Conservation (phyloP, 192 early-diverging fungal genomes). For the Entophlyctis luteolus region DNA sequence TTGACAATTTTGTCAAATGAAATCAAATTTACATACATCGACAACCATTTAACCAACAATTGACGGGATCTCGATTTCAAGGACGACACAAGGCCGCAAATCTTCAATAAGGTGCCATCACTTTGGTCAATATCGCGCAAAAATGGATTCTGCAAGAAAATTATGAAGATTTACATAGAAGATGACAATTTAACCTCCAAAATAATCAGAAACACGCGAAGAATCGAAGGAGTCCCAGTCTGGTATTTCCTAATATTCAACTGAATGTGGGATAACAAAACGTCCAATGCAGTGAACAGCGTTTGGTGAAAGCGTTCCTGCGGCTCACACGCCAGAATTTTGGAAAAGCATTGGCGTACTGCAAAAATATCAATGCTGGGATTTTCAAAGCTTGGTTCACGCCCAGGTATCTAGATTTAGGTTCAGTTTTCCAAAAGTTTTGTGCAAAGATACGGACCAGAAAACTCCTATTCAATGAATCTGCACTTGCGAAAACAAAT, state of each 20-base stretch:
- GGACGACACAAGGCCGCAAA: slow-evolving; percentile 39
- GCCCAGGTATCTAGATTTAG: slow-evolving; percentile 10
- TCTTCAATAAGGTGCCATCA: slow-evolving; percentile 42
- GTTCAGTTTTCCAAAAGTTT: not conserved
- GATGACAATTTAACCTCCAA: slow-evolving; percentile 28
- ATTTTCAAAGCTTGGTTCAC: not conserved
- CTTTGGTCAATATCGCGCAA: slow-evolving; percentile 45
- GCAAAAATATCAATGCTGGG: slow-evolving; percentile 35
- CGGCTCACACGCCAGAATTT: slow-evolving; percentile 32
- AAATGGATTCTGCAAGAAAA: slow-evolving; percentile 49
- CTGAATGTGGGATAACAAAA: slow-evolving; percentile 49
- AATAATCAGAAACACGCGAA: slow-evolving; percentile 33
- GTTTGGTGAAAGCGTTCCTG: slow-evolving; percentile 34
- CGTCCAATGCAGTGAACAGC: slow-evolving; percentile 54
- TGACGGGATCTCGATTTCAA: slow-evolving; percentile 32
- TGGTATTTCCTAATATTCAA: slow-evolving; percentile 40
- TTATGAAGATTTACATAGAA: not conserved
- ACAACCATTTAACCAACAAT: slow-evolving; percentile 49
- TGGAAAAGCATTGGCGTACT: slow-evolving; percentile 30
- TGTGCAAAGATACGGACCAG: slow-evolving; percentile 21
- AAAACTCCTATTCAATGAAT: slow-evolving; percentile 42
- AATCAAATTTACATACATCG: slow-evolving; percentile 22
- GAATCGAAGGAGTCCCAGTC: slow-evolving; percentile 14
- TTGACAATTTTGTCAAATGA: not conserved
- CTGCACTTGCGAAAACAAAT: slow-evolving; percentile 38